Evolutionary conservation across 768 basidiomycete species (phyloP).

Genomic region (Rhodotorula diobovata): DNA sequence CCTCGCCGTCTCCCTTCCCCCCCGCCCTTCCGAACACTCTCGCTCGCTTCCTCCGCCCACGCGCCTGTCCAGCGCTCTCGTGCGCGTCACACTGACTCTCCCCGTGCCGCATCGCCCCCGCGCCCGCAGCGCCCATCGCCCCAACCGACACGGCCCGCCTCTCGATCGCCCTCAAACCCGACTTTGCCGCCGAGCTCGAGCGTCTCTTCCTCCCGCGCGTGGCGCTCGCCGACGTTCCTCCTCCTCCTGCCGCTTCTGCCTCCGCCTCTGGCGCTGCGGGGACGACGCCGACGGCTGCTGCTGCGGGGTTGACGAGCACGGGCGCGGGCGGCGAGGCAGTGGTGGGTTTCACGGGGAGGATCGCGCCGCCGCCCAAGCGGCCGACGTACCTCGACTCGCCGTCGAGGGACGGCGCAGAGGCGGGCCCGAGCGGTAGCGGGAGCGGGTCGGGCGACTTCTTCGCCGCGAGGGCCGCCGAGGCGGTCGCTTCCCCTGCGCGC

Average conservation of each 20-base stretch:
- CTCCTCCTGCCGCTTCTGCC: no score
- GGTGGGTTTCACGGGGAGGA: conserved; percentile 20
- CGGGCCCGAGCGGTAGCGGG: background rate
- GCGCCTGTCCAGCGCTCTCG: no score
- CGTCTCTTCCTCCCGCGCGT: conserved; percentile 14
- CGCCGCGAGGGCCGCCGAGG: background rate
- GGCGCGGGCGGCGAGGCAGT: no score
- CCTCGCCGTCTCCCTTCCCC: no score
- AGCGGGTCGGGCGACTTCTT: background rate
- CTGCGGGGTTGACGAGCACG: background rate
- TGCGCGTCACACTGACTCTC: no score
- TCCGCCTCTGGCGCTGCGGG: background rate
- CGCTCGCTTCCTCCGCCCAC: no score
- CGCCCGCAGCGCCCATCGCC: conserved; percentile 25
- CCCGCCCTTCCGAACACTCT: no score
- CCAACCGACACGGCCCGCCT: conserved; percentile 17
- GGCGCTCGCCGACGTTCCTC: background rate
- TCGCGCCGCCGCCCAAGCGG: conserved; percentile 3
- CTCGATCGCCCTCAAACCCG: conserved; percentile 15
- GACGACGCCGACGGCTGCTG: background rate
- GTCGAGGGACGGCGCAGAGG: background rate
- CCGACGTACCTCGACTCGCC: conserved; percentile 15
- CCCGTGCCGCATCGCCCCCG: no score
- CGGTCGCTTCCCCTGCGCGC: background rate
- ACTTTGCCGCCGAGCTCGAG: conserved; percentile 19